phyloP scores from a whole-genome alignment of 345 rosid genomes.

The Sonneratia alba region DNA sequence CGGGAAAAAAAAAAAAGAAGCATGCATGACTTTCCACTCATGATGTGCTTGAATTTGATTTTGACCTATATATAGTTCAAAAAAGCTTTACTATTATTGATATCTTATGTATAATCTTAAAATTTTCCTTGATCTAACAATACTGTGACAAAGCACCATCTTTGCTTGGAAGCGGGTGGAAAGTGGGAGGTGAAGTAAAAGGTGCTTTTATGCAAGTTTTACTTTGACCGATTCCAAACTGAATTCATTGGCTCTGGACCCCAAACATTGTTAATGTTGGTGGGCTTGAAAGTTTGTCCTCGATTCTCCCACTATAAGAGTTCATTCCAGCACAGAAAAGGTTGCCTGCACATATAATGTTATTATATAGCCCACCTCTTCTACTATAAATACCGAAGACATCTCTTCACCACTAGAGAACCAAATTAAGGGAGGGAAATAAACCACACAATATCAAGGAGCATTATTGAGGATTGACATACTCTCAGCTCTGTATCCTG shows the following conservation, averaged over 20 bases:
- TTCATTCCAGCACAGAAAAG: background rate
- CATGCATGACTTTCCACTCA: no score
- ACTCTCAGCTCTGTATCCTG: background rate
- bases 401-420: background rate
- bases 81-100: no score
- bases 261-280: constrained; percentile 3
- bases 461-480: background rate
- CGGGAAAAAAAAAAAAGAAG: no score
- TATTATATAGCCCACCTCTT: background rate
- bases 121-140: no score
- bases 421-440: background rate
- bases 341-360: background rate
- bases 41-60: no score
- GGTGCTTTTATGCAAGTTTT: no score
- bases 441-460: background rate
- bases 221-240: no score
- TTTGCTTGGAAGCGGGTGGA: no score
- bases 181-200: no score
- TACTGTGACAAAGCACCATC: no score
- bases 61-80: no score
- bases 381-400: background rate
- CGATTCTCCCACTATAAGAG: background rate
- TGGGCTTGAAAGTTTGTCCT: background rate
- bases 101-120: no score
- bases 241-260: background rate